Evolutionary conservation across 2,329 filamentous ascomycete genomes (phyloP).

Genomic region (Aaosphaeria pasadenensis): DNA sequence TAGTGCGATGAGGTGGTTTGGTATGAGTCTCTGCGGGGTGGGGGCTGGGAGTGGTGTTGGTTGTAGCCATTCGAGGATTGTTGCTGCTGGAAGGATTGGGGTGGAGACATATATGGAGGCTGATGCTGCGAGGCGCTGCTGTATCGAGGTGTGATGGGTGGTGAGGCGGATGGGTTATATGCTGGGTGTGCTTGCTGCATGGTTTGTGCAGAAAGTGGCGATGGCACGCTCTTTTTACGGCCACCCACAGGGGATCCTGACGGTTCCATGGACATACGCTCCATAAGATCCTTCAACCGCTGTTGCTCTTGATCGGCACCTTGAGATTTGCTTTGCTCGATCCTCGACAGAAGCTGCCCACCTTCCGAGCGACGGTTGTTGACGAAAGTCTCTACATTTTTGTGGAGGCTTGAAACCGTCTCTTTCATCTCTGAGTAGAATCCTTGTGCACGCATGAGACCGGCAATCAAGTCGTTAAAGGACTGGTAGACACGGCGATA

Average conservation of each 20-base stretch:
- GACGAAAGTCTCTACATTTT: slow-evolving; percentile 96
- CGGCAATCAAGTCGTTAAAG: slow-evolving; percentile 84
- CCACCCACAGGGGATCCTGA: slow-evolving; percentile 28
- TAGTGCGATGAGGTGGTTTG: neutral
- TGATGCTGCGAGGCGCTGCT: slow-evolving; percentile 26
- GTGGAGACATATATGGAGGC: slow-evolving; percentile 31
- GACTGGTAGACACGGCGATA: slow-evolving; percentile 92
- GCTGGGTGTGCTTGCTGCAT: slow-evolving; percentile 35
- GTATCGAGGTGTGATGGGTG: slow-evolving; percentile 47
- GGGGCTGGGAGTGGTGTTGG: slow-evolving; percentile 25
- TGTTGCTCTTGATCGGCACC: slow-evolving; percentile 82
- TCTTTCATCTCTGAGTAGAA: slow-evolving; percentile 98
- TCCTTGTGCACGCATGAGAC: slow-evolving; percentile 79
- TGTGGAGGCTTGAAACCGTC: slow-evolving; percentile 84
- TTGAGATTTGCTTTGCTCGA: slow-evolving; percentile 72
- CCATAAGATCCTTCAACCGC: slow-evolving; percentile 85
- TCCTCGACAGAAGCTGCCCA: slow-evolving; percentile 81
- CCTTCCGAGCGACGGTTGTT: slow-evolving; percentile 91
- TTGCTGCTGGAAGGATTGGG: slow-evolving; percentile 9
- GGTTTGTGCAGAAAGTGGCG: slow-evolving; percentile 33
- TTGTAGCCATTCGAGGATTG: slow-evolving; percentile 15
- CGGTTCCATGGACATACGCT: slow-evolving; percentile 82
- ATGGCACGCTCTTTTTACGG: slow-evolving; percentile 37
- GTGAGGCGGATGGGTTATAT: slow-evolving; percentile 51
- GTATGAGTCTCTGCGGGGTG: slow-evolving; percentile 33